These are phyloP conservation scores for Furcasterigmium furcatum DNA, from an alignment of 2,329 filamentous ascomycete species.

Conservation along the genomic window DNA sequence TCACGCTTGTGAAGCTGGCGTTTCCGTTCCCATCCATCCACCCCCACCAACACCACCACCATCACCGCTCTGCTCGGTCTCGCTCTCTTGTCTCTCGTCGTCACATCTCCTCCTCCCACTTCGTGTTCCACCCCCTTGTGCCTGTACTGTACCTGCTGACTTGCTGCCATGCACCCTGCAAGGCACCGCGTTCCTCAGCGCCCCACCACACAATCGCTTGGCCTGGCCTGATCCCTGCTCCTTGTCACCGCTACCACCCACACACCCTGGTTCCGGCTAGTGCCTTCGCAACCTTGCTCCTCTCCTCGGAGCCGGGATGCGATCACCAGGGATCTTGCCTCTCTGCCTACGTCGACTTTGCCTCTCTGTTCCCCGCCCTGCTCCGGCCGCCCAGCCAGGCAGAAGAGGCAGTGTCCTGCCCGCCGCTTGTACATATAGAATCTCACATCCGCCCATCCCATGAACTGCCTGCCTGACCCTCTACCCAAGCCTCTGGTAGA, in stretches of 20 bases:
- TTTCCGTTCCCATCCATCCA: too few relatives aligned
- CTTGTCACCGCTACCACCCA: neutral
- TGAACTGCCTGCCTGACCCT: neutral
- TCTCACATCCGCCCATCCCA: neutral
- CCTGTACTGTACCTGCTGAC: slow-evolving; percentile 3
- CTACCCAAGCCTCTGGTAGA: neutral
- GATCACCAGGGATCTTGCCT: too few relatives aligned
- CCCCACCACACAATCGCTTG: too few relatives aligned
- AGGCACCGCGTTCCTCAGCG: slow-evolving; percentile 4
- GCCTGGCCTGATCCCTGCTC: neutral
- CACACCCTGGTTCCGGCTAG: neutral
- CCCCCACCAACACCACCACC: too few relatives aligned
- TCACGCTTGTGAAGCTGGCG: too few relatives aligned
- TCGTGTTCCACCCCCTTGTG: neutral
- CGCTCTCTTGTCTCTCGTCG: too few relatives aligned
- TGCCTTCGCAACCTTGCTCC: too few relatives aligned
- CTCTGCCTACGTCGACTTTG: too few relatives aligned
- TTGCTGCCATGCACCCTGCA: slow-evolving; percentile 3
- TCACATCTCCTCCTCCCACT: too few relatives aligned
- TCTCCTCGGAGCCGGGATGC: too few relatives aligned
- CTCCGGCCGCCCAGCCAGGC: neutral
- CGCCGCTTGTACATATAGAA: neutral
- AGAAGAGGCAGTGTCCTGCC: neutral
- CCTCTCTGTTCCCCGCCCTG: neutral
- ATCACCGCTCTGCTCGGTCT: too few relatives aligned